These are phyloP conservation scores for Tilletiopsis washingtonensis DNA, from an alignment of 1,284 basidiomycete species.

Conservation along the genomic window DNA sequence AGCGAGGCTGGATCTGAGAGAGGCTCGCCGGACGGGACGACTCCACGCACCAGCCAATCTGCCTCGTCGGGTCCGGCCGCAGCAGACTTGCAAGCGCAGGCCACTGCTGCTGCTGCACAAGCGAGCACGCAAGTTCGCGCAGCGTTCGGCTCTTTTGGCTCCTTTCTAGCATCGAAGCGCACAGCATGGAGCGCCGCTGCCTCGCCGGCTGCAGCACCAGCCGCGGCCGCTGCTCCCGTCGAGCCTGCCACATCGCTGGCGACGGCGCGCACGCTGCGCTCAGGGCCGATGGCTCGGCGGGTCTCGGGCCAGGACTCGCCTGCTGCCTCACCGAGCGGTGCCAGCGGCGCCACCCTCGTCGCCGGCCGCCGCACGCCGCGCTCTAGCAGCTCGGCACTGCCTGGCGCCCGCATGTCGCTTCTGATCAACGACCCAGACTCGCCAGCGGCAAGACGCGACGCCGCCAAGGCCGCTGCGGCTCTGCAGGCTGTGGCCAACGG, in stretches of 20 bases:
- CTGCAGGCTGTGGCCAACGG: too few relatives aligned
- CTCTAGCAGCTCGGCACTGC: not conserved
- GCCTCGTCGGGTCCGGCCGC: slow-evolving; percentile 2
- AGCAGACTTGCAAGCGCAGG: slow-evolving; percentile 4
- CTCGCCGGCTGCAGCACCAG: not conserved
- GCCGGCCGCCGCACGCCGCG: not conserved
- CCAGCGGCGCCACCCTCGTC: not conserved
- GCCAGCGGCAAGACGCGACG: not conserved
- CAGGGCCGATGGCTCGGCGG: not conserved
- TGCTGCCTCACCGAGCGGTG: not conserved
- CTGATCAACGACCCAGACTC: not conserved
- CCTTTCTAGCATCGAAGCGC: slow-evolving; percentile 18
- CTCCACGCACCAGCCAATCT: slow-evolving; percentile 1
- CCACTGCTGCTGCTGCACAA: slow-evolving; percentile 19
- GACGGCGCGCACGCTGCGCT: not conserved
- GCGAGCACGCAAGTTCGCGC: slow-evolving; percentile 37
- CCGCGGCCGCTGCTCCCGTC: not conserved
- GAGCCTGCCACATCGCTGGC: not conserved
- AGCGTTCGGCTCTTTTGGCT: slow-evolving; percentile 38
- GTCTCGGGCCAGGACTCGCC: not conserved
- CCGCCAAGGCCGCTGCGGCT: not conserved
- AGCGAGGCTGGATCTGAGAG: not conserved
- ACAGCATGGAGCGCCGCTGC: not conserved
- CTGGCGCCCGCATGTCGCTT: not conserved
- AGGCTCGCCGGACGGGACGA: not conserved